Percentiles rank a stretch among this genome's conserved stretches.
Conservation (phyloP, 192 early-diverging fungal species). For the Entomortierella lignicola region DNA sequence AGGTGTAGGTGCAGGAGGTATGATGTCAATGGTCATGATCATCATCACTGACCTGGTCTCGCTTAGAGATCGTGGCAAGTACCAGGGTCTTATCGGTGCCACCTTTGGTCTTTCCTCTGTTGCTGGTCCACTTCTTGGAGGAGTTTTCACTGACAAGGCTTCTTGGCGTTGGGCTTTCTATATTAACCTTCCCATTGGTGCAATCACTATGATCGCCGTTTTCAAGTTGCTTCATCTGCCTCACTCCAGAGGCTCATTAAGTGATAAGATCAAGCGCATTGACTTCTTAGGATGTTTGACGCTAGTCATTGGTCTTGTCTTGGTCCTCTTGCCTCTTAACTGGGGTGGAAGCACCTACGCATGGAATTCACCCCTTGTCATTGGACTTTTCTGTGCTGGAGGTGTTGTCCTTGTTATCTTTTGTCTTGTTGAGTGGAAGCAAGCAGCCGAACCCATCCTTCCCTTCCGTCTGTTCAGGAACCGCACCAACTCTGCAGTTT, state of each 20-base stretch:
- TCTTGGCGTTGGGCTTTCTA: conserved; percentile 72
- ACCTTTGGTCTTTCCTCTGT: conserved; percentile 64
- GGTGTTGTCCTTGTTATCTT: conserved; percentile 61
- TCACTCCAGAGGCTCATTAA: conserved; percentile 52
- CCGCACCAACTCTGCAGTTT: conserved; percentile 55
- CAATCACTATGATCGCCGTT: conserved; percentile 53
- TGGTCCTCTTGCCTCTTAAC: conserved; percentile 76
- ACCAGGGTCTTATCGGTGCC: conserved; percentile 66
- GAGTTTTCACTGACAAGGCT: conserved; percentile 66
- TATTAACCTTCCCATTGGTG: conserved; percentile 69
- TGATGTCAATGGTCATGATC: conserved; percentile 70
- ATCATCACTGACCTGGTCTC: conserved; percentile 78
- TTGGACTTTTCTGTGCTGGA: conserved; percentile 67
- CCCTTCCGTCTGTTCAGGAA: conserved; percentile 70
- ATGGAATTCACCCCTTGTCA: conserved; percentile 72
- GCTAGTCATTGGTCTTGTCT: conserved; percentile 64
- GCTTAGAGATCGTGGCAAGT: conserved; percentile 73
- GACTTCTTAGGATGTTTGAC: conserved; percentile 71
- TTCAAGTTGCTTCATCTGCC: conserved; percentile 69
- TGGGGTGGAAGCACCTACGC: conserved; percentile 77
- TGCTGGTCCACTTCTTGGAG: conserved; percentile 69
- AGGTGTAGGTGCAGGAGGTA: conserved; percentile 76
- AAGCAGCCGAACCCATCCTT: conserved; percentile 77
- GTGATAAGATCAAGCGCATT: conserved; percentile 67
- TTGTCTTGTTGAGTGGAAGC: conserved; percentile 69